phyloP scores from a whole-genome alignment of 2,329 filamentous ascomycete genomes.

The Hypoxylon sp. region DNA sequence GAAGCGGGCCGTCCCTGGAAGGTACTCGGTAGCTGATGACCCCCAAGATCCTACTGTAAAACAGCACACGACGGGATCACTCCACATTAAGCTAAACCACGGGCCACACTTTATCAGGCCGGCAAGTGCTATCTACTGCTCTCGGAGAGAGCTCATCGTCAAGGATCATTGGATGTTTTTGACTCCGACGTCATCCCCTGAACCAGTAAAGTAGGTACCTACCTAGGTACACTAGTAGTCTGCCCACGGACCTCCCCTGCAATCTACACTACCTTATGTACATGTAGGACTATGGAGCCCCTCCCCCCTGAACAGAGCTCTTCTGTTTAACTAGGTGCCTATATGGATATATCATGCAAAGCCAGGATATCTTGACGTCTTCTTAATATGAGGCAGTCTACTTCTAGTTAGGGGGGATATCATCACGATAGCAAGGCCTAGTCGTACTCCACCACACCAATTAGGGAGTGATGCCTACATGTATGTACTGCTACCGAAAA shows the following conservation, averaged over 20 bases:
- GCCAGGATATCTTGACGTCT: background rate
- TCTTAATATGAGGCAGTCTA: background rate
- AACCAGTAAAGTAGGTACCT: too few relatives aligned
- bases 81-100: background rate
- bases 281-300: too few relatives aligned
- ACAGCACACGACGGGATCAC: background rate
- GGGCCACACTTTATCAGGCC: background rate
- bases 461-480: background rate
- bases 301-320: background rate
- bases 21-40: background rate
- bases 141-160: background rate
- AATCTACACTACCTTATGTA: too few relatives aligned
- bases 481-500: background rate
- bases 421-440: background rate
- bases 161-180: background rate
- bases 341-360: background rate
- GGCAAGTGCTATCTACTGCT: background rate
- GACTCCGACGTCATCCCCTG: background rate
- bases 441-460: background rate
- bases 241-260: too few relatives aligned
- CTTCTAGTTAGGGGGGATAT: background rate
- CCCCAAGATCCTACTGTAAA: background rate
- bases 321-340: background rate
- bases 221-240: too few relatives aligned
- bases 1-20: background rate